phyloP scores from a whole-genome alignment of 805 yeast genomes.

The Myxozyma geophila region DNA sequence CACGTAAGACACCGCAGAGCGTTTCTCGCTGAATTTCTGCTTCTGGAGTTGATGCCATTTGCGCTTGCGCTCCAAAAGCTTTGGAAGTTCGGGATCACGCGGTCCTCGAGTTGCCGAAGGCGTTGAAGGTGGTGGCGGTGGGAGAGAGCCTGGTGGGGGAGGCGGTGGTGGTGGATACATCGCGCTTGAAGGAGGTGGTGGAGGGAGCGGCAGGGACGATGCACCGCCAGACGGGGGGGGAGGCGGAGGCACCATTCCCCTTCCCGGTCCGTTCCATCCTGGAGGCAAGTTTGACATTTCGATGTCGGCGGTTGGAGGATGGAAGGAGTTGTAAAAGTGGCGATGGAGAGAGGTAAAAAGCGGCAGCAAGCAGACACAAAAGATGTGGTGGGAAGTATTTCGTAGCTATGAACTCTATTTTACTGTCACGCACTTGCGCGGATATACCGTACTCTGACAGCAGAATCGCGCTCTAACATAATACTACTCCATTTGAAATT shows the following conservation, averaged over 20 bases:
- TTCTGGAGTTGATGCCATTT: conserved; percentile 72
- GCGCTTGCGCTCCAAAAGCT: conserved; percentile 53
- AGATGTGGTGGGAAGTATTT: not conserved
- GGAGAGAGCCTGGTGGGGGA: conserved; percentile 24
- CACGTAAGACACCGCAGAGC: conserved; percentile 53
- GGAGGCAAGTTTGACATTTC: conserved; percentile 27
- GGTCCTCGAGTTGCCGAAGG: conserved; percentile 40
- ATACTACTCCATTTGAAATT: no score
- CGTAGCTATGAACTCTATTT: not conserved
- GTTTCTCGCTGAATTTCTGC: conserved; percentile 52
- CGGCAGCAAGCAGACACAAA: not conserved
- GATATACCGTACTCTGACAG: no score
- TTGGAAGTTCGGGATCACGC: conserved; percentile 37
- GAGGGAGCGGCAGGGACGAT: conserved; percentile 41
- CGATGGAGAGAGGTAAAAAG: not conserved
- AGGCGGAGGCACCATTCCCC: conserved; percentile 23
- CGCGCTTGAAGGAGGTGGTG: conserved; percentile 43
- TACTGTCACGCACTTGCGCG: not conserved
- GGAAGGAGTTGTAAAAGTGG: not conserved
- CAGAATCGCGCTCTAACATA: no score
- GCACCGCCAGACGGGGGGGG: conserved; percentile 25
- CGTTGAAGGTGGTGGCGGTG: conserved; percentile 33
- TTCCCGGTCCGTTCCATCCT: conserved; percentile 27
- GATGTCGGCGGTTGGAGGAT: not conserved
- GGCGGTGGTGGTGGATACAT: conserved; percentile 42